Evolutionary conservation across 1,284 basidiomycete species (phyloP).

Genomic region (Rhodotorula sp.): DNA sequence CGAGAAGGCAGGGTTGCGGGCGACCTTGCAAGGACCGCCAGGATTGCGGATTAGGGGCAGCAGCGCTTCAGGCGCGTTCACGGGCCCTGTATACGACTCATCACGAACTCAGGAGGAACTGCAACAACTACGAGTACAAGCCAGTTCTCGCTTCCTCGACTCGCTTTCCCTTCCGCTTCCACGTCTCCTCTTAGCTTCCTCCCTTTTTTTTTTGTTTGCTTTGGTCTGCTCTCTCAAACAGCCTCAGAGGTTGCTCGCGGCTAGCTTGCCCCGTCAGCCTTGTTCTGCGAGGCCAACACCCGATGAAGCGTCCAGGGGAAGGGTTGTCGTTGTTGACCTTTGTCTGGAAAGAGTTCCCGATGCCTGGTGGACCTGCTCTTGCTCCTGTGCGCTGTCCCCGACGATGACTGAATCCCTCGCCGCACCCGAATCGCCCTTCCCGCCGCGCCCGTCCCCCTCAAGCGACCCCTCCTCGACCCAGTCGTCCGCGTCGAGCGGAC

Average conservation of each 20-base stretch:
- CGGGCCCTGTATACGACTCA: no score
- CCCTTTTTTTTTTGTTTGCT: no score
- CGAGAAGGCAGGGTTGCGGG: background rate
- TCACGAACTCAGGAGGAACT: no score
- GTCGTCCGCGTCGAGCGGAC: background rate
- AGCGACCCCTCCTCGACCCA: background rate
- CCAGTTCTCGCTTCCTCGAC: no score
- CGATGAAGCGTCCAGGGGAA: background rate
- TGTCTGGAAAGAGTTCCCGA: background rate
- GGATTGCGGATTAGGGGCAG: no score
- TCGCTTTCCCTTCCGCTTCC: no score
- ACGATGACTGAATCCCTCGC: background rate
- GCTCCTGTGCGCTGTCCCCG: background rate
- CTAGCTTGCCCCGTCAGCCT: no score
- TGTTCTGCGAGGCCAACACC: background rate
- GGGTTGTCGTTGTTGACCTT: background rate
- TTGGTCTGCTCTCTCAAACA: no score
- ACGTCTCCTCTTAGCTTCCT: no score
- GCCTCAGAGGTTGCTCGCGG: no score
- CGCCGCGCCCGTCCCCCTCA: slow-evolving; percentile 5
- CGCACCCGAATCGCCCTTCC: slow-evolving; percentile 23
- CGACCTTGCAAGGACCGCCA: background rate
- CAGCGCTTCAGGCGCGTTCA: no score
- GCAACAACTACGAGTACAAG: no score
- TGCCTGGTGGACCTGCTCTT: background rate